Evolutionary conservation across 441 rosid genomes (phyloP).

Genomic region (Erysimum cheiri): DNA sequence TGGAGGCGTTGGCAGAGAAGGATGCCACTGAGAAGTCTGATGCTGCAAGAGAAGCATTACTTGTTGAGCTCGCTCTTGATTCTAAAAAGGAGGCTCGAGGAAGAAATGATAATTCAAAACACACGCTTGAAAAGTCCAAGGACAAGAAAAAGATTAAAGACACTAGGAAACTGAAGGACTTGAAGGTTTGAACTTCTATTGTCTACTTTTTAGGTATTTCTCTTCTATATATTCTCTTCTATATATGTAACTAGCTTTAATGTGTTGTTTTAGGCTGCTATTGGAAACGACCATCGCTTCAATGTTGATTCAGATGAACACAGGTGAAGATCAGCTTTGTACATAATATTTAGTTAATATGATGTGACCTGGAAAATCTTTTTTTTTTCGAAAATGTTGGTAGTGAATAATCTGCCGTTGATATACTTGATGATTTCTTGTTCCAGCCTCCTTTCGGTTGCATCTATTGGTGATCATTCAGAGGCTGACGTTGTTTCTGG

Average conservation of each 20-base stretch:
- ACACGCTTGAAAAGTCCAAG: conserved; percentile 78
- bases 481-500: conserved; percentile 54
- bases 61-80: conserved; percentile 93
- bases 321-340: conserved; percentile 54
- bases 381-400: background rate
- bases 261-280: conserved; percentile 56
- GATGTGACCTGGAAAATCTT: conserved; percentile 18
- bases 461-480: conserved; percentile 57
- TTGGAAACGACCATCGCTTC: conserved; percentile 55
- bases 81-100: conserved; percentile 72
- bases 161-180: conserved; percentile 68
- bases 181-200: conserved; percentile 58
- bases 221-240: background rate
- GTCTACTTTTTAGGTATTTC: conserved; percentile 23
- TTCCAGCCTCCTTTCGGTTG: conserved; percentile 66
- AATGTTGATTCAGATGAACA: conserved; percentile 55
- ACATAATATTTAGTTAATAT: background rate
- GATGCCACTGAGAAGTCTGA: conserved; percentile 97
- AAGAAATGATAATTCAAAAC: conserved; percentile 63
- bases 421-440: conserved; percentile 40
- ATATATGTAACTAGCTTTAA: conserved; percentile 25
- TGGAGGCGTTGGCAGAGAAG: conserved; percentile 95
- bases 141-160: conserved; percentile 88
- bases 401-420: conserved; percentile 31
- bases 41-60: conserved; percentile 96